Evolutionary conservation across 75 land plant genomes (phyloP).

Genomic region (Picea sitchensis): DNA sequence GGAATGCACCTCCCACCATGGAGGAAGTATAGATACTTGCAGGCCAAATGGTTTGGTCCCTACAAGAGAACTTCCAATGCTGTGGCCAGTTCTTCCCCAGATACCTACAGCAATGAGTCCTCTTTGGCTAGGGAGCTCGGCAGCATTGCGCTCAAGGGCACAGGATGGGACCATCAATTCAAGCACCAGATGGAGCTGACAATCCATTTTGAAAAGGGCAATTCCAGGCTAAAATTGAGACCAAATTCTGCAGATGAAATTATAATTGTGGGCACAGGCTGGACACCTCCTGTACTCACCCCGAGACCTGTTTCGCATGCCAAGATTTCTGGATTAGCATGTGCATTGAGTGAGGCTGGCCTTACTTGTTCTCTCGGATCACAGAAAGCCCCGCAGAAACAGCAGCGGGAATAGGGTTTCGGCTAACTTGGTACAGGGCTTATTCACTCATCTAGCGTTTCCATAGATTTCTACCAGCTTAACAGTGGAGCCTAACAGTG

Average conservation of each 20-base stretch:
- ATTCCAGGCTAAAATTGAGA: not conserved
- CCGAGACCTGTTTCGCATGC: not conserved
- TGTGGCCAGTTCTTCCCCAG: not conserved
- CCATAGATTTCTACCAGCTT: no score
- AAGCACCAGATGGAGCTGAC: not conserved
- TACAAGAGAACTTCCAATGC: conserved; percentile 26
- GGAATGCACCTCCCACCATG: conserved; percentile 46
- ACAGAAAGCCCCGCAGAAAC: not conserved
- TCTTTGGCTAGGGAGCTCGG: not conserved
- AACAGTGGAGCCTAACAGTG: no score
- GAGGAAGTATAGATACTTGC: conserved; percentile 39
- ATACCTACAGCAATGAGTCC: no score
- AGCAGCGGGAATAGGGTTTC: not conserved
- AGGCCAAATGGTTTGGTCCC: conserved; percentile 45
- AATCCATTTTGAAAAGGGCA: not conserved
- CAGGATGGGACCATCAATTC: not conserved
- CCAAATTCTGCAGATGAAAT: not conserved
- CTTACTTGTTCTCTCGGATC: not conserved
- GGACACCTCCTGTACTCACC: not conserved
- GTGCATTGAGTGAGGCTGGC: not conserved
- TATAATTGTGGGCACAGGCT: not conserved
- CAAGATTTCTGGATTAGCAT: not conserved
- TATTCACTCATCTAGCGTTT: no score
- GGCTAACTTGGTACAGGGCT: not conserved
- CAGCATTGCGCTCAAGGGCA: not conserved